A percentile compares a stretch with the other conserved stretches of the same genome.
Conservation (phyloP, 148 eudicot species). For the Fagopyrum homotropicum region DNA sequence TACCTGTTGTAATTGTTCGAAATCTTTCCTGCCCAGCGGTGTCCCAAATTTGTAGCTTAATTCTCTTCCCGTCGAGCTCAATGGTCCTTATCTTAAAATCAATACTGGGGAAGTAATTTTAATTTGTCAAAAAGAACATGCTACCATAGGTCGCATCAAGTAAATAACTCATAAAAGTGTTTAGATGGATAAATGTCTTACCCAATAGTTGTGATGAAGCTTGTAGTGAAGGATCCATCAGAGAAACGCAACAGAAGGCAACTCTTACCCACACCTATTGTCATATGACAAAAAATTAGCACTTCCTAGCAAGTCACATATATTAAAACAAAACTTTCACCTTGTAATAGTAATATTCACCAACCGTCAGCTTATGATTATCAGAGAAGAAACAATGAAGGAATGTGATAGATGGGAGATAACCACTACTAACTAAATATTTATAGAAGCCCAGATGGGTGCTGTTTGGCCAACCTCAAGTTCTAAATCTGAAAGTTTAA, state of each 20-base stretch:
- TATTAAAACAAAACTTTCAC: neutral
- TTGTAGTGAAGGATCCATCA: conserved; percentile 29
- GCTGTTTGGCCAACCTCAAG: neutral
- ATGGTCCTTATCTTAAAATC: conserved; percentile 13
- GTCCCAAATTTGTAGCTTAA: conserved; percentile 13
- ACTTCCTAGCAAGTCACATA: neutral
- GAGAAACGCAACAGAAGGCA: conserved; percentile 32
- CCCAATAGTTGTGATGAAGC: conserved; percentile 34
- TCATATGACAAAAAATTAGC: neutral
- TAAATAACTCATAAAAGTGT: neutral
- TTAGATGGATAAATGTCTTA: conserved; percentile 3
- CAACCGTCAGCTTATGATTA: neutral
- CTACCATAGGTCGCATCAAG: neutral
- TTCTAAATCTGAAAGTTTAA: neutral
- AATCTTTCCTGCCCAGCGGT: conserved; percentile 14
- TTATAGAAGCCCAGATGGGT: neutral
- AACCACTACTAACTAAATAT: neutral
- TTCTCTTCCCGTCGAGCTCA: conserved; percentile 14
- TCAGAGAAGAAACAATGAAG: neutral
- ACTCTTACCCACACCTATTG: conserved; percentile 32
- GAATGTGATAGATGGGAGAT: neutral
- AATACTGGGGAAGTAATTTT: conserved; percentile 1
- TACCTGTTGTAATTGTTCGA: conserved; percentile 12
- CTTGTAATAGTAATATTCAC: neutral
- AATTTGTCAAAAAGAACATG: neutral